Base-by-base conservation (phyloP, 257 asterid species). In the Fraxinus anomala region DNA sequence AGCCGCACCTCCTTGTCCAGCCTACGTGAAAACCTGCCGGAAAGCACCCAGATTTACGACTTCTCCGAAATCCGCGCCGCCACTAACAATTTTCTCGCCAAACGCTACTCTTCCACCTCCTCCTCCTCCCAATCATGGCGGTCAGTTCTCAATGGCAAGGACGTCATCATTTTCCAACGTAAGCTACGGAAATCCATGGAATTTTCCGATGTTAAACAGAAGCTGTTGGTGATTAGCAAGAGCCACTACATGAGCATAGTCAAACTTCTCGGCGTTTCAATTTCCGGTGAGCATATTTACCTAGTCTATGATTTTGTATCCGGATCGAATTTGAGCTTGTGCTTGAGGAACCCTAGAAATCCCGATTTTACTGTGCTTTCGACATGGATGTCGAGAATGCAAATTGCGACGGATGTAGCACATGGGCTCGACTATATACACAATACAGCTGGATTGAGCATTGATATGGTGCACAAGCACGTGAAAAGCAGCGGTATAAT, bases 41-140 rank as follows among this genome's bases (percentile, higher is more conserved):
- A 91, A 10, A 83, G 75, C 76, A 77, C 95, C 1, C 82, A 84
- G 17, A 89, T 93, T 26, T 93, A 93, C 82, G 92, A 88, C 30
- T 92, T 93, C 89, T 79, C 96, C n/a, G 94, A 89, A 31, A 92
- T 96, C 36, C 94, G 99, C 59, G 73, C 96, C 56, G 98, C 97
- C 81, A 93, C 97, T 40, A 96, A 96, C 84, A 96, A 93, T 54
- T 96, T 96, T 89, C 96, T 96, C 69, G 82, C 86, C 1, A 92
- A 91, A 69, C 91, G 95, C 14, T 85, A 81, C 86, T 96, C 97
- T 42, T 83, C 98, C 59, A 40, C 91, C 36, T 90, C 98, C 44
- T 87, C 88, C 19, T 85, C 97, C 11, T 93, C 98, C 76, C 96
- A 92, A 21, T 93, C 97, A 17, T 96, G 99, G 99, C 96, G 97